Evolutionary conservation across 805 yeast genomes (phyloP).

Genomic region (Saccharomycopsis sp.): DNA sequence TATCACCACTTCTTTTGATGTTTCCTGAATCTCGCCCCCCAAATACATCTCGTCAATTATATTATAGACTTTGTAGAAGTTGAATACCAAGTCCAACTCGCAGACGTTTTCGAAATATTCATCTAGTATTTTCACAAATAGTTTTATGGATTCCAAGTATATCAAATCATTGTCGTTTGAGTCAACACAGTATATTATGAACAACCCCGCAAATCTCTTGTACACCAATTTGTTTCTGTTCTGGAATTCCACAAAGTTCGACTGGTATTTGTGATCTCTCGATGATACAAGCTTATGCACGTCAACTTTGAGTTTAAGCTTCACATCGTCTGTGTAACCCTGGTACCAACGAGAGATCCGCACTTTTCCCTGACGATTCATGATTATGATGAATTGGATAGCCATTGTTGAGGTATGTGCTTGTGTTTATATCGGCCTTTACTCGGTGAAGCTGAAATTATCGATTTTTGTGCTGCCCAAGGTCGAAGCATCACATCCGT

Average conservation of each 20-base stretch:
- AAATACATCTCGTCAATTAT: constrained; percentile 80
- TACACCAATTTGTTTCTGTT: constrained; percentile 62
- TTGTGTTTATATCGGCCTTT: too few species aligned
- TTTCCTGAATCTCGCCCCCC: constrained; percentile 88
- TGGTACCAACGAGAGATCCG: constrained; percentile 76
- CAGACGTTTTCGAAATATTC: constrained; percentile 83
- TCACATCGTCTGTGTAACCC: constrained; percentile 36
- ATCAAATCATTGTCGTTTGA: constrained; percentile 72
- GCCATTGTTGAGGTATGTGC: constrained; percentile 58
- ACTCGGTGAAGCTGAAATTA: too few species aligned
- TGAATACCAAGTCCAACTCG: constrained; percentile 87
- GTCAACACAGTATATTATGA: constrained; percentile 78
- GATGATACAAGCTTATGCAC: constrained; percentile 74
- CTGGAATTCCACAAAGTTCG: constrained; percentile 69
- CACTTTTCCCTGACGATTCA: constrained; percentile 90
- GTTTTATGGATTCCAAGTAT: constrained; percentile 75
- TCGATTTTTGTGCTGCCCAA: too few species aligned
- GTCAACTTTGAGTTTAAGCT: constrained; percentile 42
- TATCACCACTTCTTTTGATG: constrained; percentile 59
- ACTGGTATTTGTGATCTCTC: constrained; percentile 76
- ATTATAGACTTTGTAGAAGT: constrained; percentile 74
- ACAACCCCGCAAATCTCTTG: constrained; percentile 85
- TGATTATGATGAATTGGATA: constrained; percentile 68
- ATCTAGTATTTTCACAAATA: constrained; percentile 83
- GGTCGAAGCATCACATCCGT: too few species aligned